Base-by-base conservation (phyloP, 2,329 filamentous ascomycete genomes). In the Trichoderma arundinaceum region DNA sequence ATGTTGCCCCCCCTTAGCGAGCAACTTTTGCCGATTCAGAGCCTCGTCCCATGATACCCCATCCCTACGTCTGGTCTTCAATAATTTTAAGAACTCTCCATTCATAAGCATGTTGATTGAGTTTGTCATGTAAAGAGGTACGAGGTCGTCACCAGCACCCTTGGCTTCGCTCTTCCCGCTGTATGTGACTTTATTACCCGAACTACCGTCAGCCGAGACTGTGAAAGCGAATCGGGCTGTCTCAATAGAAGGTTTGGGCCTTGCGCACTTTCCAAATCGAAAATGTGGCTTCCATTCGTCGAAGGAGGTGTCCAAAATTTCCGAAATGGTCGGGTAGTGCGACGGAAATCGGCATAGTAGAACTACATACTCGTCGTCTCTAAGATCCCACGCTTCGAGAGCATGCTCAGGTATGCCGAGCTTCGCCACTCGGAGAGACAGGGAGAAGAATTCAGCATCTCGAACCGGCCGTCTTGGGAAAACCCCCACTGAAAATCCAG, bases 371-470 rank as follows among this genome's bases (percentile, higher is more conserved):
- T 93, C 89, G 0, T 81, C 77, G 0, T 82, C 77, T 13, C 84
- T 77, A 10, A 97, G 75, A 67, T 89, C 84, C 93, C 93, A 97
- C 1, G 92, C 91, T 72, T 90, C 83, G 76, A 92, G 85, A 0
- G 88, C 88, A 72, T 94, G 91, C 43, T 89, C 83, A 0, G 91
- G 90, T 12, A 97, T 85, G 0, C 85, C 88, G 1, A 97, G 84
- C 70, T 90, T 90, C 4, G 83, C 80, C 35, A 91, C 85, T 4
- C 87, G 87, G 35, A 91, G 84, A 0, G 92, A 92, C 1, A 95
- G 76, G 4, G 87, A 88, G 17, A 95, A 75, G 3, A 84, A 80
- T 1, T 66, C 67, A 8, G 70, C 66, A 79, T 82, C 10, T 78
- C 82, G 75, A 1, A 70, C 60, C 3, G 73, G 74, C 17, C 87